phyloP scores from a whole-genome alignment of 176 grass and related monocot species.

The Musa beccarii region DNA sequence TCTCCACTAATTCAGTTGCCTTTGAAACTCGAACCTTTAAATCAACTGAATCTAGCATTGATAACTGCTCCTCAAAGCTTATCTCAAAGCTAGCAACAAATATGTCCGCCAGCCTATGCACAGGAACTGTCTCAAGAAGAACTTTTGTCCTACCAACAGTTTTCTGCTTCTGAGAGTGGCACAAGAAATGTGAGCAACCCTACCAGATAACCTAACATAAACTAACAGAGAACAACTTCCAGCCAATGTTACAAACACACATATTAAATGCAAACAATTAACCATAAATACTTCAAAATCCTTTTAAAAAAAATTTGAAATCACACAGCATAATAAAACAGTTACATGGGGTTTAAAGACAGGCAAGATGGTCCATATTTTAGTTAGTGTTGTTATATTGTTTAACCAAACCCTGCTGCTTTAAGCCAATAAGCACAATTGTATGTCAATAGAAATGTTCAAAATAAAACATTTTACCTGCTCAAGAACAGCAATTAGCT shows the following conservation, averaged over 20 bases:
- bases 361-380: not conserved
- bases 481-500: conserved; percentile 95
- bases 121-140: conserved; percentile 94
- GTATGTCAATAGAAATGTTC: not conserved
- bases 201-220: not conserved
- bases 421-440: not conserved
- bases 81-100: conserved; percentile 99
- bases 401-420: not conserved
- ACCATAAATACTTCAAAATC: not conserved
- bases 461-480: conserved; percentile 41
- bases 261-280: not conserved
- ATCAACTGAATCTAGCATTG: conserved; percentile 97
- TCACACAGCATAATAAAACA: not conserved
- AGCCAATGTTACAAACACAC: not conserved
- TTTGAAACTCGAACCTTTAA: conserved; percentile 90
- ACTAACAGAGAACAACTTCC: not conserved
- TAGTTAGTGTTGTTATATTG: not conserved
- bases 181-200: not conserved
- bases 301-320: not conserved
- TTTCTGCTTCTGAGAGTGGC: conserved; percentile 80
- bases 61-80: conserved; percentile 95
- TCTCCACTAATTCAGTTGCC: conserved; percentile 92
- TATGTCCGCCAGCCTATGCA: conserved; percentile 95
- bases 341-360: not conserved
- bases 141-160: conserved; percentile 95